A percentile compares a stretch with the other conserved stretches of the same genome.
Evolutionary conservation across 768 basidiomycete species (phyloP).

Genomic region (Boletellus emodensis): DNA sequence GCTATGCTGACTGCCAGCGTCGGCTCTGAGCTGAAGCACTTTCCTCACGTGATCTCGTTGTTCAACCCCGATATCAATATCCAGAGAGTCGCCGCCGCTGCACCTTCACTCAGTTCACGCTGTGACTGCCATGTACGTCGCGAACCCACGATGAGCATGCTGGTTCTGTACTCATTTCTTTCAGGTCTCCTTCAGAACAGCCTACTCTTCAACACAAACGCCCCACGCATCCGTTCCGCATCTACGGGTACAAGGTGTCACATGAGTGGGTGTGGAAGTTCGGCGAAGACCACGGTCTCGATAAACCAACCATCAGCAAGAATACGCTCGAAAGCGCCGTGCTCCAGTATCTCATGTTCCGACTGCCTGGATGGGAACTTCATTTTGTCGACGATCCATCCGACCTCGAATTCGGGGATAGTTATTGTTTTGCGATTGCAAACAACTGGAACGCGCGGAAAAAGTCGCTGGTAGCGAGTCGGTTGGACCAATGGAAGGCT

Average conservation of each 20-base stretch:
- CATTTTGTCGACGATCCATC: not conserved
- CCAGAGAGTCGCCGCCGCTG: no score
- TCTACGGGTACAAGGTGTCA: not conserved
- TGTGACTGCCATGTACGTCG: no score
- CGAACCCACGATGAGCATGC: no score
- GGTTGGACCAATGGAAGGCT: not conserved
- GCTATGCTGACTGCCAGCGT: no score
- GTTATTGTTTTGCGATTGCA: not conserved
- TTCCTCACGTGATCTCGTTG: no score
- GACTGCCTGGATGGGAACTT: not conserved
- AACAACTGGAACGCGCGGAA: constrained; percentile 1
- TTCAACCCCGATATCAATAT: no score
- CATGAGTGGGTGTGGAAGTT: not conserved
- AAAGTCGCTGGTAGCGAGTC: not conserved
- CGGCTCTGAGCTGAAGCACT: no score
- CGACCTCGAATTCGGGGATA: not conserved
- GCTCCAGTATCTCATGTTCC: not conserved
- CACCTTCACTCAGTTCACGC: no score
- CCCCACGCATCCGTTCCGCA: not conserved
- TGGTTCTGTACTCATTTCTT: no score
- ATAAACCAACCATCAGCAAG: not conserved
- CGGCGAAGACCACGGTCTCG: not conserved
- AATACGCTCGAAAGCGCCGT: not conserved
- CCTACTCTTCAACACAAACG: no score
- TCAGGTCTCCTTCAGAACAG: no score